Percentiles rank a stretch among this genome's conserved stretches.
phyloP scores from a whole-genome alignment of 305 asterid species.

The Coffea humblotiana region DNA sequence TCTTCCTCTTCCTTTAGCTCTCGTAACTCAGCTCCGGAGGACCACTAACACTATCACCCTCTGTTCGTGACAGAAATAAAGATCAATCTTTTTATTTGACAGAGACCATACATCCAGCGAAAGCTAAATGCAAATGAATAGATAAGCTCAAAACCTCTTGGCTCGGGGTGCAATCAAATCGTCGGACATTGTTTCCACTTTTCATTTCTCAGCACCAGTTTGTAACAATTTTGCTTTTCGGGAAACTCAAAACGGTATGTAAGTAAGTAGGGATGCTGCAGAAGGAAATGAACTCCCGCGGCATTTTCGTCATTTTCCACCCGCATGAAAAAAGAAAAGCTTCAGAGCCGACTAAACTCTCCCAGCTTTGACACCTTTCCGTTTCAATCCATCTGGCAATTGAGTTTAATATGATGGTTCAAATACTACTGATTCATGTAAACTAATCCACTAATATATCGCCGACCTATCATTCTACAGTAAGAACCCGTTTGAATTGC shows the following conservation, averaged over 20 bases:
- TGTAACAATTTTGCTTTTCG: not conserved
- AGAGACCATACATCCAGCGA: not conserved
- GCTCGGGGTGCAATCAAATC: not conserved
- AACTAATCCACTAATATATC: not conserved
- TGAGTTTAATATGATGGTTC: not conserved
- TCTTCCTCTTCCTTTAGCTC: not conserved
- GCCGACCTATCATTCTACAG: not conserved
- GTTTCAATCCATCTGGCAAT: not conserved
- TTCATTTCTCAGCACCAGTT: not conserved
- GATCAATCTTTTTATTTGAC: not conserved
- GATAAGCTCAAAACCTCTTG: not conserved
- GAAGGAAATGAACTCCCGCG: not conserved
- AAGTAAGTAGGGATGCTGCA: not conserved
- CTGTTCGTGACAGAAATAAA: not conserved
- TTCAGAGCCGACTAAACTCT: not conserved
- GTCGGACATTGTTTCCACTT: not conserved
- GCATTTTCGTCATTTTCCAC: not conserved
- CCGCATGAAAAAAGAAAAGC: not conserved
- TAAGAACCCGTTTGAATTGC: no score
- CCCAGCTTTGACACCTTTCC: not conserved
- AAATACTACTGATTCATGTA: not conserved
- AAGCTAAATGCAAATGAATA: not conserved
- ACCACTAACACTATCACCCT: slow-evolving; percentile 1
- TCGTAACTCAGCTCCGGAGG: not conserved
- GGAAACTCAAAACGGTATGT: not conserved